Evolutionary conservation across 2,329 filamentous ascomycete genomes (phyloP), one percentile per base, ranked within the genome.

Genomic region (Aureobasidium sp.): DNA sequence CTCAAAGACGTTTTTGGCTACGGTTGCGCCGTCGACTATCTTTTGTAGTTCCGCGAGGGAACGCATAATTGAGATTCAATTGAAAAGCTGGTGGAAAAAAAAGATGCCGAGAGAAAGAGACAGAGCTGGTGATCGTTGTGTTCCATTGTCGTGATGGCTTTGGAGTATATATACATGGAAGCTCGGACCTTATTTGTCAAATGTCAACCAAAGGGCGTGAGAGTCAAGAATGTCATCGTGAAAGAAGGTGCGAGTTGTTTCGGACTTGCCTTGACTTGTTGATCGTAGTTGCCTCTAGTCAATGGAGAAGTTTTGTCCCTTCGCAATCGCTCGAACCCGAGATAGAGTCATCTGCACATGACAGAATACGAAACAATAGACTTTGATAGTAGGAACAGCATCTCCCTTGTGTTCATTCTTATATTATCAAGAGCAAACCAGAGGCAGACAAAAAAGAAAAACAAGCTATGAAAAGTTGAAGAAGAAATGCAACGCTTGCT

Each of bases 1-100:
- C 13, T 67, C 52, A 53, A 75, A 75, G 53, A 57, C 53, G 10
- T 1, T 45, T n/a, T 39, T 41, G 16, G 39, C 29, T 5, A 57
- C 27, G 5, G 21, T 36, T 3, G 53, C 53, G 39, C 53, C 16
- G 53, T 57, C 53, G 10, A 57, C 39, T 30, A 57, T 27, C 6
- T 36, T 57, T 36, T 57, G 39, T 5, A 57, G 53, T 4, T 55
- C 52, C 39, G 27, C 25, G 16, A 55, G 25, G n/a, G 52, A 55
- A 21, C 52, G 52, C 52, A 55, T 55, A 27, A 29, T n/a, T 34
- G 37, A 29, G 10, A 21, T 8, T 13, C 29, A 21, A 9, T 13
- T 11, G 9, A 34, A 21, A 10, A 34, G 8, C 3, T 11, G 3
- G 32, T 9, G 7, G 8, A 10, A 34, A 34, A 37, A 16, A 9